Evolutionary conservation across 2,329 filamentous ascomycete genomes (phyloP).

Genomic region (Diplodia scrobiculata): DNA sequence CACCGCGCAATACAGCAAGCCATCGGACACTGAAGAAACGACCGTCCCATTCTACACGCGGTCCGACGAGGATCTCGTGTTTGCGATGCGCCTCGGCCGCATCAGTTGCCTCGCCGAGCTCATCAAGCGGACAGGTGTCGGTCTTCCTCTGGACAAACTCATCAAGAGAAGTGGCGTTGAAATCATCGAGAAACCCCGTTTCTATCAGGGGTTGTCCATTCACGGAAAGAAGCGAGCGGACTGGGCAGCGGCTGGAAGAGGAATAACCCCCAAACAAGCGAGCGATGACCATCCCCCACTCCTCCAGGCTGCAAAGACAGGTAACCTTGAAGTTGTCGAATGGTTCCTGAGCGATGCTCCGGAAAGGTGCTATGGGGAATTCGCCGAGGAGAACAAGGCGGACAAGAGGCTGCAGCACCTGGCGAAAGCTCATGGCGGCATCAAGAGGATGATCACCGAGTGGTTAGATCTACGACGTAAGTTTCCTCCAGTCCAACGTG

Average conservation of each 20-base stretch:
- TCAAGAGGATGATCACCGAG: constrained; percentile 63
- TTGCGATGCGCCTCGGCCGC: constrained; percentile 53
- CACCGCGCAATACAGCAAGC: constrained; percentile 26
- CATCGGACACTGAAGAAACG: constrained; percentile 32
- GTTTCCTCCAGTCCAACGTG: constrained; percentile 34
- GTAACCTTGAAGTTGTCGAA: constrained; percentile 68
- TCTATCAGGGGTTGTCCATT: constrained; percentile 76
- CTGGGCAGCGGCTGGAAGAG: constrained; percentile 68
- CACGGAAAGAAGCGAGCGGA: constrained; percentile 73
- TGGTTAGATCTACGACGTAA: constrained; percentile 65
- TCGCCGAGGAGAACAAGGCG: constrained; percentile 62
- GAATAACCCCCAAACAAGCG: constrained; percentile 32
- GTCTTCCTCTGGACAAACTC: constrained; percentile 68
- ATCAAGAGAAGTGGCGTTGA: constrained; percentile 67
- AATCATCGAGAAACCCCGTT: constrained; percentile 65
- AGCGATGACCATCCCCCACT: constrained; percentile 58
- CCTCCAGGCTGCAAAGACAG: constrained; percentile 58
- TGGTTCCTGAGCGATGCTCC: constrained; percentile 77
- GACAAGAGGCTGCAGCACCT: constrained; percentile 66
- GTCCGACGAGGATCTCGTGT: constrained; percentile 38
- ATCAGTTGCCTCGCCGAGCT: constrained; percentile 63
- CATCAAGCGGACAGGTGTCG: constrained; percentile 67
- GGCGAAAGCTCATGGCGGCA: constrained; percentile 60
- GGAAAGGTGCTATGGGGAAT: constrained; percentile 67
- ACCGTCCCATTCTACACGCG: constrained; percentile 32